Base-by-base conservation (phyloP, 2,329 filamentous ascomycete species). In the Nigrospora sphaerica region DNA sequence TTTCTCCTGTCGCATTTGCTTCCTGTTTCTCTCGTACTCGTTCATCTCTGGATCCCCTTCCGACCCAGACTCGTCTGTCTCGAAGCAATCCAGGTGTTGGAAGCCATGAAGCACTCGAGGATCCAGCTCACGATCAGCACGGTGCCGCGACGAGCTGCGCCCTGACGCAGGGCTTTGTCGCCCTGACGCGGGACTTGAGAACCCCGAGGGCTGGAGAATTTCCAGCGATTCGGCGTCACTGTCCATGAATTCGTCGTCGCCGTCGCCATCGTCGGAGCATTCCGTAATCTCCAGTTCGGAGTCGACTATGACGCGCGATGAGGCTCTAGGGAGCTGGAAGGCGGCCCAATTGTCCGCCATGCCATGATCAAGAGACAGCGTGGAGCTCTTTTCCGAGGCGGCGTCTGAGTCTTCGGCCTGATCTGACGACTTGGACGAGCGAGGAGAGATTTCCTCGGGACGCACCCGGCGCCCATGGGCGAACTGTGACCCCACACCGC, bases 361-460 rank as follows among this genome's bases (percentile, higher is more conserved):
- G 23, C 23, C 23, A 28, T 28, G 4, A 9, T 28, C 23, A 6
- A 28, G 23, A 28, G 23, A 28, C 23, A 28, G 10, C 6, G 23
- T 28, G 59, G 57, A 32, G 53, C 53, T 23, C 55, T 58, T 28
- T 28, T 28, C 23, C 23, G 23, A 28, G 23, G 2, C 23, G 23
- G 23, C 23, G 23, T 28, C 23, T 9, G 23, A 28, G 10, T 33
- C 19, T 16, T 37, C 42, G 9, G 28, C 32, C 31, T 58, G 55
- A 32, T 62, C 59, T 37, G 56, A 59, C 14, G 60, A 60, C 48
- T 58, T 46, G 5, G 57, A 62, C 14, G 58, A 61, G 23, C 53
- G 58, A 32, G 62, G 62, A 14, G 61, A 64, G 37, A 63, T 56
- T 42, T 62, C 58, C 50, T 62, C 62, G 32, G 55, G 53, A 36